Evolutionary conservation across 805 yeast species (phyloP), one percentile per base, ranked within the genome.

Genomic region (Tetrapisispora nanseiensis): DNA sequence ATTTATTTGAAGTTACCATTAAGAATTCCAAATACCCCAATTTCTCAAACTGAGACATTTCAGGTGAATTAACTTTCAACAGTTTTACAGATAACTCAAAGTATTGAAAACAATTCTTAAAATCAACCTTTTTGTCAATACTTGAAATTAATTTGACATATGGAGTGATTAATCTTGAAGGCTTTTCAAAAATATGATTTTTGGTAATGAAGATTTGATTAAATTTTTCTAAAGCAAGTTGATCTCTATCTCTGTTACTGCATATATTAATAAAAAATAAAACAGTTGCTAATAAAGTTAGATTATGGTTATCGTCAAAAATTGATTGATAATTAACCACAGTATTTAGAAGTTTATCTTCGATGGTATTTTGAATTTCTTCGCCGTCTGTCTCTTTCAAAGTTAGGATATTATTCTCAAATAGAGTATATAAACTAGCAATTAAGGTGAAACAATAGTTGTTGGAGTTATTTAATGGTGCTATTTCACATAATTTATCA

Each of bases 101-200:
- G 33, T 16, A 21, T 16, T 9, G 12, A 5, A 11, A 30, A 13
- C 3, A 8, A 18, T 31, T 38, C 9, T 26, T 43, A 15, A 69
- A 50, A 3, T 30, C 16, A 23, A 51, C 46, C 3, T 34, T 36
- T 48, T 71, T 75, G 51, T 78, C 82, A 15, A 80, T 53, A 16
- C 72, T 75, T 4, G 80, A 69, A 9, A 80, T 39, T 1, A 79
- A 51, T 46, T 74, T 76, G 29, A 65, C 65, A 46, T 70, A 52
- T 24, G 69, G 45, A 1, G 68, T 59, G 18, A 75, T 62, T 15
- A 67, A 53, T 15, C 65, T 59, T 7, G 57, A 52, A 4, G 59
- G 48, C 33, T 45, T 30, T 15, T 55, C 32, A 13, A 51, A 19
- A 38, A 52, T 40, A 16, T 45, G 26, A 16, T 39, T 28, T 6